Evolutionary conservation across 2,329 filamentous ascomycete species (phyloP), one percentile per base, ranked within the genome.

Genomic region (Pseudovirgaria hyperparasitica): DNA sequence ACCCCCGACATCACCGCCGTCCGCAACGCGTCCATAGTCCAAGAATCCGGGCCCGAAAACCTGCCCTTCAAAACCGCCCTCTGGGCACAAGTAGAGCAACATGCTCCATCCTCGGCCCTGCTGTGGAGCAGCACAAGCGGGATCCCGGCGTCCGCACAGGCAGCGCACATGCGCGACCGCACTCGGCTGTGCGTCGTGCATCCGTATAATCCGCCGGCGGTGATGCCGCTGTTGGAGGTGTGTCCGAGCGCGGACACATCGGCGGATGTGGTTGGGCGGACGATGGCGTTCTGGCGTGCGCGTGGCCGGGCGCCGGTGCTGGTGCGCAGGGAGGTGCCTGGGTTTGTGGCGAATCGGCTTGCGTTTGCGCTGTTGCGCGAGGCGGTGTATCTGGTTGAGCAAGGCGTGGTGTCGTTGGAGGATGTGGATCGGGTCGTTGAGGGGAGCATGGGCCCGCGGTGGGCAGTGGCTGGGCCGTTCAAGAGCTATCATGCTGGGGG

Each of bases 131-230:
- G 60, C 29, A 73, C 70, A 0, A 67, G 61, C 2, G 70, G 70
- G 0, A 72, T 74, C 16, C 58, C 65, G 0, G 65, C 69, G 1
- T 67, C 63, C 0, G 48, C 46, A 14, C 68, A 73, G 35, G 47
- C 46, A 6, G 31, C 33, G 10, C 35, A 51, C 4, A 63, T 66
- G 58, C 37, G 22, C 15, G 8, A 19, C 24, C 9, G 9, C 24
- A 27, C 42, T n/a, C 49, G 67, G 2, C 41, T 75, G 3, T 34
- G 73, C 0, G 62, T 73, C 2, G 67, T 70, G 4, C 71, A 74
- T 41, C 70, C 70, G 0, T 75, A 68, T 44, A 74, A 74, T 29
- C 71, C 66, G 13, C 70, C 70, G 2, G 67, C 73, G 35, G 58
- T 74, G 28, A 72, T 74, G 65, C 70, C 70, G 0, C 40, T 75